Evolutionary conservation across 805 yeast genomes (phyloP).

Genomic region (Ogataea thermomethanolica): DNA sequence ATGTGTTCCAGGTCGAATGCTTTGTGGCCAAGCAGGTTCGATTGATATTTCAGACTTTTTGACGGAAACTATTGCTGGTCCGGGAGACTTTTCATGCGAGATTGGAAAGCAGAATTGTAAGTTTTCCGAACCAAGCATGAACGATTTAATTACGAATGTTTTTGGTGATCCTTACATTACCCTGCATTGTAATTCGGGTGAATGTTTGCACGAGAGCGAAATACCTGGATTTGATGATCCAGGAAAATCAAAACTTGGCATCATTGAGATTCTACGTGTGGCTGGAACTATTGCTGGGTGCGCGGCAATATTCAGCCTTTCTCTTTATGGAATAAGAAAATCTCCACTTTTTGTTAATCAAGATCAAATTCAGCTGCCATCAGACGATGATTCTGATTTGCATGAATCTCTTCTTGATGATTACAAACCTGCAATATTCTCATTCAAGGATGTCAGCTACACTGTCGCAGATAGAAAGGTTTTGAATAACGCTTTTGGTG

Average conservation of each 20-base stretch:
- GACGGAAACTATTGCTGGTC: constrained; percentile 85
- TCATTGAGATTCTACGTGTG: constrained; percentile 46
- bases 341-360: constrained; percentile 56
- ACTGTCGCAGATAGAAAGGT: constrained; percentile 50
- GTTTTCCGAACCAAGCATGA: constrained; percentile 95
- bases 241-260: constrained; percentile 41
- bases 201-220: constrained; percentile 88
- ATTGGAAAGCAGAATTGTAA: constrained; percentile 56
- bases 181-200: constrained; percentile 77
- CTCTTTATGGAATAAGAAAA: constrained; percentile 48
- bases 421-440: constrained; percentile 64
- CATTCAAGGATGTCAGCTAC: constrained; percentile 74
- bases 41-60: constrained; percentile 92
- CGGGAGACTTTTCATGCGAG: constrained; percentile 88
- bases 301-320: constrained; percentile 39
- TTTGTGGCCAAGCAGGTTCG: constrained; percentile 92
- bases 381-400: constrained; percentile 36
- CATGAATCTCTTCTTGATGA: constrained; percentile 39
- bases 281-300: constrained; percentile 41
- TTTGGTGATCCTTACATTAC: constrained; percentile 95
- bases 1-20: constrained; percentile 88
- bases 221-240: constrained; percentile 88
- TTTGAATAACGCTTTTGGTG: constrained; percentile 64
- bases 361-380: constrained; percentile 22
- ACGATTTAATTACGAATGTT: constrained; percentile 80